A percentile compares a stretch with the other conserved stretches of the same genome.
Conservation (phyloP, 306 rosid species). For the Sechiopsis laciniata region DNA sequence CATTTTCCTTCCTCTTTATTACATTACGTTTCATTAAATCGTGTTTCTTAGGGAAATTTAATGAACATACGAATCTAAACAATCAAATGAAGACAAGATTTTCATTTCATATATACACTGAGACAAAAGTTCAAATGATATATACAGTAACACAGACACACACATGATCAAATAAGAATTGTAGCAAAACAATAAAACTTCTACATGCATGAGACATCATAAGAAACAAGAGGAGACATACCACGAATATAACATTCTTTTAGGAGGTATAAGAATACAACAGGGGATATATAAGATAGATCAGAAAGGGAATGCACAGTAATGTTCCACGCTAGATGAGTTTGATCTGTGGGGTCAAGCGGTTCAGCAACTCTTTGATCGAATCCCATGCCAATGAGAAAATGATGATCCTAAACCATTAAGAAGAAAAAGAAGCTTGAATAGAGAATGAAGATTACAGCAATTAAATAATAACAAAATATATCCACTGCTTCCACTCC, state of each 20-base stretch:
- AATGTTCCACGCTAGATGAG: slow-evolving; percentile 33
- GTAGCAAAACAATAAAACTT: background rate
- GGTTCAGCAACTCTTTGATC: slow-evolving; percentile 36
- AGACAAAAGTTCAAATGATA: background rate
- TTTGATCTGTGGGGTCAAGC: slow-evolving; percentile 26
- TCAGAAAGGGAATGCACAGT: slow-evolving; percentile 63
- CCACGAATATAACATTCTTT: slow-evolving; percentile 74
- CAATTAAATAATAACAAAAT: background rate
- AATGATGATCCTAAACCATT: background rate
- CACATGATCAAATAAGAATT: background rate
- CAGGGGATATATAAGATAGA: slow-evolving; percentile 58
- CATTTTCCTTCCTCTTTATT: background rate
- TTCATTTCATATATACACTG: background rate
- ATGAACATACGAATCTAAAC: slow-evolving; percentile 2
- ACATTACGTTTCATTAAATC: background rate
- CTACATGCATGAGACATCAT: background rate
- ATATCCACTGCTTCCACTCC: background rate
- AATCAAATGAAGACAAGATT: background rate
- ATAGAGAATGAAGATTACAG: background rate
- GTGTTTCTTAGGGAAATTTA: background rate
- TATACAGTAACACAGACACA: too few relatives aligned
- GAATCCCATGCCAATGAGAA: slow-evolving; percentile 46
- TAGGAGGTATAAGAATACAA: slow-evolving; percentile 69
- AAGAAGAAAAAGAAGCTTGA: slow-evolving; percentile 1
- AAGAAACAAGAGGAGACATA: slow-evolving; percentile 34